Conservation (phyloP, 225 moss, liverwort and hornwort species). For the Marchantia polymorpha region DNA sequence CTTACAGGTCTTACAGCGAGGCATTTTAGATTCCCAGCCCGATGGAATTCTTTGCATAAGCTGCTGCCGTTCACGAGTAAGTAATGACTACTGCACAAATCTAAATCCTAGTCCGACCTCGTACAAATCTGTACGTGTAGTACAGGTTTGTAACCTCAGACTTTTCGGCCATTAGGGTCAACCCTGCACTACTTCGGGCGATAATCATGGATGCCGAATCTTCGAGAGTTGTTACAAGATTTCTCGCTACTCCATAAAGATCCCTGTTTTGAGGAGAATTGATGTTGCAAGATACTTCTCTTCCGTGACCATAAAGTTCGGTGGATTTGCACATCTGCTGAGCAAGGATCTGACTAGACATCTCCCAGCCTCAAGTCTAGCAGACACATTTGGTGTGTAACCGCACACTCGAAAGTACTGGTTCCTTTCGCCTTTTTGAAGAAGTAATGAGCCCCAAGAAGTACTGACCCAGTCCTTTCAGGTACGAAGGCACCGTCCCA, state of each 20-base stretch:
- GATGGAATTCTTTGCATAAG: too few relatives aligned
- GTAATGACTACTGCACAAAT: background rate
- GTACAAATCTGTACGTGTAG: background rate
- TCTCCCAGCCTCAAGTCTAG: too few relatives aligned
- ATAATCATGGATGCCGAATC: background rate
- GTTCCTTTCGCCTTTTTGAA: too few relatives aligned
- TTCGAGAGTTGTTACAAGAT: background rate
- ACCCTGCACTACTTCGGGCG: background rate
- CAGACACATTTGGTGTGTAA: too few relatives aligned
- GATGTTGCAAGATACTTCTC: slow-evolving; percentile 3
- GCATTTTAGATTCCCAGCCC: too few relatives aligned
- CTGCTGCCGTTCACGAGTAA: too few relatives aligned
- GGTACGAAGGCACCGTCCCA: background rate
- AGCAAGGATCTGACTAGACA: background rate
- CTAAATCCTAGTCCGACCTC: background rate
- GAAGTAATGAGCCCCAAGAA: background rate
- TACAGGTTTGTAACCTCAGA: too few relatives aligned
- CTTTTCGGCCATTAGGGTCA: background rate
- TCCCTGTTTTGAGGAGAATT: background rate
- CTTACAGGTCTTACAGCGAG: background rate
- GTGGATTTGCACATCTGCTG: background rate
- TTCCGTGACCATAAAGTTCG: slow-evolving; percentile 2
- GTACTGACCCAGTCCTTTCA: slow-evolving; percentile 10
- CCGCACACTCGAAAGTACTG: too few relatives aligned
- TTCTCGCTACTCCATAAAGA: background rate